These are phyloP conservation scores for Vanrija humicola DNA, from an alignment of 1,284 basidiomycete species.

Conservation along the genomic window DNA sequence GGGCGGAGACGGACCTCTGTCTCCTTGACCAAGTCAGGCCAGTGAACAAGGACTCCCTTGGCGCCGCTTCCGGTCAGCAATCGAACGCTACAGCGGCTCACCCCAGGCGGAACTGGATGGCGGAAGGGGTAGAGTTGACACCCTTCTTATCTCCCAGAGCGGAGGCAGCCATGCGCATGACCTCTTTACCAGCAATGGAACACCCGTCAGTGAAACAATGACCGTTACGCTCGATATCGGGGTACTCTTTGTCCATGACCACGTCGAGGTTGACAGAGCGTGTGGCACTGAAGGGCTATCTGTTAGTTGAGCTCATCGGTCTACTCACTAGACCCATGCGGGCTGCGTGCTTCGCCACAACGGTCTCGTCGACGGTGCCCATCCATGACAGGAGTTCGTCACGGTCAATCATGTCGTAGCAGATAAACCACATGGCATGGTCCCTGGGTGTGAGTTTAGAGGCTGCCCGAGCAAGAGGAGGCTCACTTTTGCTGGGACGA, in stretches of 20 bases:
- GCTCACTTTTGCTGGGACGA: slow-evolving; percentile 44
- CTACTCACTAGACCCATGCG: slow-evolving; percentile 41
- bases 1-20: slow-evolving; percentile 38
- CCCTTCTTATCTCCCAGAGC: slow-evolving; percentile 32
- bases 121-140: slow-evolving; percentile 34
- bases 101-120: slow-evolving; percentile 48
- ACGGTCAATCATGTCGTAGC: slow-evolving; percentile 31
- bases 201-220: slow-evolving; percentile 47
- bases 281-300: slow-evolving; percentile 40
- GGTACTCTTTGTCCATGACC: neutral
- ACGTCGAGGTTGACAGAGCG: slow-evolving; percentile 34
- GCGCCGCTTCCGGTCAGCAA: slow-evolving; percentile 35
- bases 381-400: slow-evolving; percentile 37
- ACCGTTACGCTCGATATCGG: slow-evolving; percentile 22
- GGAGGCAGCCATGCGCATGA: slow-evolving; percentile 37
- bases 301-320: neutral
- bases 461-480: too few species aligned
- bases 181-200: slow-evolving; percentile 35
- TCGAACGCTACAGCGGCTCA: slow-evolving; percentile 8
- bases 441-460: slow-evolving; percentile 30
- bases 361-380: slow-evolving; percentile 41
- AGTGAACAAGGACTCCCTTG: slow-evolving; percentile 45
- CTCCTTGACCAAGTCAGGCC: slow-evolving; percentile 31
- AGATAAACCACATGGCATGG: slow-evolving; percentile 47
- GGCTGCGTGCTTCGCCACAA: slow-evolving; percentile 46